phyloP scores from a whole-genome alignment of 352 stramenopile species.

The Phytophthora cajani region DNA sequence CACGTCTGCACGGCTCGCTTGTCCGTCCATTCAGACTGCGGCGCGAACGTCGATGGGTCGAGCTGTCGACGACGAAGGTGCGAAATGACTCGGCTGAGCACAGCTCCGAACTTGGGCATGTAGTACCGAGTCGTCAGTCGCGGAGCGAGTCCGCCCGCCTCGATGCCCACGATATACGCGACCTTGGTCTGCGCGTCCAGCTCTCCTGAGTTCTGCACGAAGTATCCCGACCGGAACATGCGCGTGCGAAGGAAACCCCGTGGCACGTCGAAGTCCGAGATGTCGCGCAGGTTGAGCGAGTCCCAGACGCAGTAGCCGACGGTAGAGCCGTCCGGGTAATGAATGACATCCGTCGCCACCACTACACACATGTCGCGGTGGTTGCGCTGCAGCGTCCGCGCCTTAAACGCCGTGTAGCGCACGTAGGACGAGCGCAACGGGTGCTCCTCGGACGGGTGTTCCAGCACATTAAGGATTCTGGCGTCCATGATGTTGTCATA shows the following conservation, averaged over 20 bases:
- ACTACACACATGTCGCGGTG: conserved; percentile 55
- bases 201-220: conserved; percentile 45
- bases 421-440: conserved; percentile 50
- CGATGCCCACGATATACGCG: conserved; percentile 49
- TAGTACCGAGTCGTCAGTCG: conserved; percentile 44
- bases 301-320: conserved; percentile 63
- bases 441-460: conserved; percentile 36
- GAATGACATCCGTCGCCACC: conserved; percentile 46
- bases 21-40: conserved; percentile 41
- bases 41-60: conserved; percentile 40
- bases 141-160: conserved; percentile 44
- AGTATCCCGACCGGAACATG: conserved; percentile 54
- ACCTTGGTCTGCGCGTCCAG: conserved; percentile 38
- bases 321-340: conserved; percentile 44
- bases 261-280: conserved; percentile 42
- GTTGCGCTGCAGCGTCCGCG: conserved; percentile 38
- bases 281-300: conserved; percentile 46
- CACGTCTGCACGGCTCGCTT: conserved; percentile 40
- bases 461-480: conserved; percentile 42
- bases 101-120: conserved; percentile 45
- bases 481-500: conserved; percentile 56
- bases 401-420: conserved; percentile 54
- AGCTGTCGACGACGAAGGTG: conserved; percentile 39
- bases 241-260: conserved; percentile 43
- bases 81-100: conserved; percentile 44